These are phyloP conservation scores for Alternaria sp. DNA, from an alignment of 2,329 filamentous ascomycete genomes.

Conservation along the genomic window DNA sequence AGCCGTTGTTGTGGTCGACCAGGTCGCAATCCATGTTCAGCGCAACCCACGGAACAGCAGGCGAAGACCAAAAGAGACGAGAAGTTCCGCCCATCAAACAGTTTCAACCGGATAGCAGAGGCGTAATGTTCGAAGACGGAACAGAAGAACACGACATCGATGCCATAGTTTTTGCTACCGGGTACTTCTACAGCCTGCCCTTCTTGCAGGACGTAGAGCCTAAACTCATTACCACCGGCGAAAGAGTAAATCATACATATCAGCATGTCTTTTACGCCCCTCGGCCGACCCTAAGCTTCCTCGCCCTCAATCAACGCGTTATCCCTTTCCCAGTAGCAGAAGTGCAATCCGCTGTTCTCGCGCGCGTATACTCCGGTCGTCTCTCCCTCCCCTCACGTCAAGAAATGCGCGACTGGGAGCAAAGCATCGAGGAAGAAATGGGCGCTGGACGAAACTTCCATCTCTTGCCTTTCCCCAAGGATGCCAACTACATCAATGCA, in stretches of 20 bases:
- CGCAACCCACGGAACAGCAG: slow-evolving; percentile 15
- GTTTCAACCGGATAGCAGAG: slow-evolving; percentile 63
- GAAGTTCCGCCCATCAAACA: slow-evolving; percentile 60
- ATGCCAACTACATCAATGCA: slow-evolving; percentile 73
- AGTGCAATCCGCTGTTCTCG: slow-evolving; percentile 76
- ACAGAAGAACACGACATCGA: slow-evolving; percentile 72
- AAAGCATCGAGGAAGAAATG: slow-evolving; percentile 46
- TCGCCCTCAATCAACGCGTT: slow-evolving; percentile 77
- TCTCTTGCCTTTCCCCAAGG: slow-evolving; percentile 63
- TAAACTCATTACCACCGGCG: slow-evolving; percentile 70
- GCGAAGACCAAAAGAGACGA: slow-evolving; percentile 57
- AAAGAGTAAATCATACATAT: slow-evolving; percentile 74
- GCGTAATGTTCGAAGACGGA: slow-evolving; percentile 71
- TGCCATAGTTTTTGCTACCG: slow-evolving; percentile 83
- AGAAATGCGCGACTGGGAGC: slow-evolving; percentile 75
- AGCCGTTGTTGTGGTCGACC: slow-evolving; percentile 60
- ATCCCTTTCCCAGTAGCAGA: slow-evolving; percentile 87
- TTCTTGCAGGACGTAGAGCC: slow-evolving; percentile 67
- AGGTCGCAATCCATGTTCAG: slow-evolving; percentile 21
- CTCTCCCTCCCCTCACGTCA: slow-evolving; percentile 66
- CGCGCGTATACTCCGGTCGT: slow-evolving; percentile 76
- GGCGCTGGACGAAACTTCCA: slow-evolving; percentile 62
- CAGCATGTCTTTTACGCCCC: slow-evolving; percentile 78
- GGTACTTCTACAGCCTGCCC: slow-evolving; percentile 84
- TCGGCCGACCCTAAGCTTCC: slow-evolving; percentile 79